phyloP scores from a whole-genome alignment of 257 asterid species.

The Dorcoceras hygrometricum region DNA sequence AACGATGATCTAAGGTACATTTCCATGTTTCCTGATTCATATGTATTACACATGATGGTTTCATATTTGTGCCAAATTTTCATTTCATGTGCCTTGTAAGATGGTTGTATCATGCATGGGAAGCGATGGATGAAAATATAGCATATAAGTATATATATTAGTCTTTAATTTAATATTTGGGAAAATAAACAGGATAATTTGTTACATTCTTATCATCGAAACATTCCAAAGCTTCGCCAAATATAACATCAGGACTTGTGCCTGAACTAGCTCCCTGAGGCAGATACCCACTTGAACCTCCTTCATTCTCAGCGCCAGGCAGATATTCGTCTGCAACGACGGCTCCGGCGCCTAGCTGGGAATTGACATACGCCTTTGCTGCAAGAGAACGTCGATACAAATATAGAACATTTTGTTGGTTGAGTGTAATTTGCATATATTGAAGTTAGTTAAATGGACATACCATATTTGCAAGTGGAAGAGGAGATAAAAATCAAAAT shows the following conservation, averaged over 20 bases:
- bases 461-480: background rate
- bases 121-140: too few species aligned
- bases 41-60: too few species aligned
- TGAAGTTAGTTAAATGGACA: too few species aligned
- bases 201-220: background rate
- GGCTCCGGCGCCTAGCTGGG: background rate
- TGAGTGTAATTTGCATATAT: background rate
- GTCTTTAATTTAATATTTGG: too few species aligned
- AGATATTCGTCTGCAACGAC: background rate
- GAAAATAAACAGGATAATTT: too few species aligned
- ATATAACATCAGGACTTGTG: background rate
- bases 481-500: background rate
- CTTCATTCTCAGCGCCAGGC: background rate
- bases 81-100: too few species aligned
- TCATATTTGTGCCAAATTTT: too few species aligned
- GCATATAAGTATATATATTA: too few species aligned
- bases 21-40: too few species aligned
- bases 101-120: too few species aligned
- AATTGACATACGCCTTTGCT: background rate
- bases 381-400: background rate
- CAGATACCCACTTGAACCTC: background rate
- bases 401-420: too few species aligned
- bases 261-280: background rate
- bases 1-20: too few species aligned
- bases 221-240: background rate